These are phyloP conservation scores for Aspergillus sclerotialis DNA, from an alignment of 2,329 filamentous ascomycete genomes.

Conservation along the genomic window DNA sequence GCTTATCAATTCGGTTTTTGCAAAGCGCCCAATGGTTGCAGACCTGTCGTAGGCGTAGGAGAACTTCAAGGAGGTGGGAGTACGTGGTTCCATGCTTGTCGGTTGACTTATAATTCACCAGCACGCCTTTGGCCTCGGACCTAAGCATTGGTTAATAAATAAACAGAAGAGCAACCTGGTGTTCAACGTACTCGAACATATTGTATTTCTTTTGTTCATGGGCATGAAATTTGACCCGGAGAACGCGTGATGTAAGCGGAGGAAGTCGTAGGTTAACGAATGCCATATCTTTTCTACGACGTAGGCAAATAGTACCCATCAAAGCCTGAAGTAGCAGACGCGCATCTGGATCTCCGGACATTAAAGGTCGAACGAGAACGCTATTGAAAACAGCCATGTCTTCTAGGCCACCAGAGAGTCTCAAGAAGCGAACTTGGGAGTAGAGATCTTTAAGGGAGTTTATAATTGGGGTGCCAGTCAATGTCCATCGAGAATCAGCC, in stretches of 20 bases:
- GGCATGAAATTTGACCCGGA: slow-evolving; percentile 64
- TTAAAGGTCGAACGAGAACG: slow-evolving; percentile 63
- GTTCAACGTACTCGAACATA: slow-evolving; percentile 52
- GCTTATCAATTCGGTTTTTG: slow-evolving; percentile 63
- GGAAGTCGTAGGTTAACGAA: slow-evolving; percentile 79
- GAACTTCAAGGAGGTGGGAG: slow-evolving; percentile 68
- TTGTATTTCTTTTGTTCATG: slow-evolving; percentile 75
- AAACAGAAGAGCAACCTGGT: too few species aligned
- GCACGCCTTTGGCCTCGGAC: slow-evolving; percentile 65
- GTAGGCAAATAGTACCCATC: slow-evolving; percentile 73
- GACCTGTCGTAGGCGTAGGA: slow-evolving; percentile 75
- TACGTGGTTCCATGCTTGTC: slow-evolving; percentile 52
- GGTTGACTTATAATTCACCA: slow-evolving; percentile 52
- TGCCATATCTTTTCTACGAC: slow-evolving; percentile 79
- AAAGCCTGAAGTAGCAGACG: slow-evolving; percentile 64
- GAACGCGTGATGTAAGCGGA: slow-evolving; percentile 67
- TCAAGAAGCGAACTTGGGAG: slow-evolving; percentile 70
- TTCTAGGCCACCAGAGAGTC: slow-evolving; percentile 68
- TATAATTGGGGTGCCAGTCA: slow-evolving; percentile 76
- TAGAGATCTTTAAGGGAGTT: slow-evolving; percentile 77
- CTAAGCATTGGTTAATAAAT: slow-evolving; percentile 34
- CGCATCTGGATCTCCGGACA: slow-evolving; percentile 49
- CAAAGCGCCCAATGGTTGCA: slow-evolving; percentile 88
- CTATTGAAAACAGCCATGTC: slow-evolving; percentile 66
- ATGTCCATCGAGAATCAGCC: slow-evolving; percentile 68